Evolutionary conservation across 2,329 filamentous ascomycete genomes (phyloP).

Genomic region (Corynespora cassiicola): DNA sequence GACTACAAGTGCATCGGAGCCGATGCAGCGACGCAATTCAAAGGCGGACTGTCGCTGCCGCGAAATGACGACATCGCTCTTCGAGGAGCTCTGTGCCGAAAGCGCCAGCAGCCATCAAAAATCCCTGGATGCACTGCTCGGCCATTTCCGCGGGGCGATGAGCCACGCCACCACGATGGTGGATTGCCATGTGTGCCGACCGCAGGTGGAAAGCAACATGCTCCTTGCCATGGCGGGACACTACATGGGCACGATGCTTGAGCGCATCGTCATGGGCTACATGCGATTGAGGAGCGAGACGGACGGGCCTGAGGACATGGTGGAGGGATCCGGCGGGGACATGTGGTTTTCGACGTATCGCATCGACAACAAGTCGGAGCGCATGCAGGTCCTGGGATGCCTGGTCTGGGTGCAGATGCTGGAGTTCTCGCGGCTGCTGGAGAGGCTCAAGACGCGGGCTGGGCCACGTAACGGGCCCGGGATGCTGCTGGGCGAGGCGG

Average conservation of each 20-base stretch:
- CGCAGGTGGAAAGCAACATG: constrained; percentile 1
- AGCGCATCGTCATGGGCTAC: neutral
- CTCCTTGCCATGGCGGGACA: constrained; percentile 2
- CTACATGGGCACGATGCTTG: constrained; percentile 1
- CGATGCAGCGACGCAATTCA: neutral
- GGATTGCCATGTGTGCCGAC: neutral
- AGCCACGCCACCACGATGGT: constrained; percentile 1
- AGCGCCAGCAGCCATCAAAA: neutral
- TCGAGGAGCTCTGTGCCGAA: constrained; percentile 1
- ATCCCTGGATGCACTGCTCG: neutral
- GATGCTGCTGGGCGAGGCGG: neutral
- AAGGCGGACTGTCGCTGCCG: neutral
- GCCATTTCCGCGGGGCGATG: constrained; percentile 2
- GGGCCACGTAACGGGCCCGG: neutral
- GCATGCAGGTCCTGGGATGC: constrained; percentile 1
- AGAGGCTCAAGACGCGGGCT: constrained; percentile 1
- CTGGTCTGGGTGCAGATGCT: constrained; percentile 1
- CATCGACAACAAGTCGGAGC: constrained; percentile 1
- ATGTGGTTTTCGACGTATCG: constrained; percentile 1
- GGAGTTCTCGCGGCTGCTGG: neutral
- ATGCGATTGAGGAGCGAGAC: neutral
- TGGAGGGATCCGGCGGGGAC: neutral
- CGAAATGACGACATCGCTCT: constrained; percentile 1
- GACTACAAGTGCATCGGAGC: neutral
- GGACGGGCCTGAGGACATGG: neutral